Evolutionary conservation across 2,329 filamentous ascomycete species (phyloP), one percentile per base, ranked within the genome.

Genomic region (Talaromyces verruculosus): DNA sequence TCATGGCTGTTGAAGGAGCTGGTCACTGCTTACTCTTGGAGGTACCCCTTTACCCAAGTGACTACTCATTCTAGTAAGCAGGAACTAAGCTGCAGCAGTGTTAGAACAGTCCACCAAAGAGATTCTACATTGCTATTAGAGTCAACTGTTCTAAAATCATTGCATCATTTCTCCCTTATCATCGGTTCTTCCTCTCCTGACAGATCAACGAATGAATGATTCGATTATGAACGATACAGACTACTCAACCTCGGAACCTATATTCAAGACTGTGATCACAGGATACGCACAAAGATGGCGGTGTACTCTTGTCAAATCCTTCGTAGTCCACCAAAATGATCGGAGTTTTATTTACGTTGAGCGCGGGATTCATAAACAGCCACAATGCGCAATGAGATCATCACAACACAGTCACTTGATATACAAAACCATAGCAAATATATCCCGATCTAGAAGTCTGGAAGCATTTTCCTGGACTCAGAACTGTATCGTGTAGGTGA

Each of bases 381-480:
- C 57, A 45, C 57, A 60, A 60, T 60, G 37, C 57, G 19, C 57
- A 30, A 60, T 30, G 57, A 43, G 43, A 59, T 59, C 37, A 60
- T 43, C 22, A 19, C 57, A 19, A 43, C 37, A 33, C 28, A 33
- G 37, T 60, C 57, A 60, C 28, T 30, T 45, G 57, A 60, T 45
- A 45, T 22, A 37, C 13, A 43, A 11, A 13, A 43, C 41, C 19
- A 17, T 8, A 13, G 13, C 7, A 49, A 53, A 39, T 1, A 35
- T 35, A 35, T 8, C 33, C 7, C 30, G 30, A 55, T 55, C 30
- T 22, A 35, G 30, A 13, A 35, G 8, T 57, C 33, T 37, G 39
- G 33, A 22, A 37, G 51, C n/a, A 37, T 13, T 17, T 19, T 11
- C 13, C 15, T 17, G 47, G 47, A 30, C 22, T 51, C 47, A 15